Evolutionary conservation across 176 grass and related monocot species (phyloP), one percentile per base, ranked within the genome.

Genomic region (Lolium rigidum): DNA sequence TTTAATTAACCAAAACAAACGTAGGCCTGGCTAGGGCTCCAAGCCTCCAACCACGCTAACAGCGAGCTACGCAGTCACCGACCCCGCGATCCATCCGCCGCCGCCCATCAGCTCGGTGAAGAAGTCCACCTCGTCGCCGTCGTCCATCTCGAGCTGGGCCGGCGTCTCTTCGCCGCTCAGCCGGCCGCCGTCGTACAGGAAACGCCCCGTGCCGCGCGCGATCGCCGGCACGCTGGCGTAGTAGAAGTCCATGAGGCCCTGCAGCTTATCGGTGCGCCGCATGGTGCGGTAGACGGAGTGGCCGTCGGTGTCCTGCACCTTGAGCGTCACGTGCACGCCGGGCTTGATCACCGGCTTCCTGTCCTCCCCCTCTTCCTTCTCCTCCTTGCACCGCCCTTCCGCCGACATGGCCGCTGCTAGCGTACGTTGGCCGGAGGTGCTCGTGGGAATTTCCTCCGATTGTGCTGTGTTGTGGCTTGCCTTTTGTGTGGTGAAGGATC

Each of bases 311-410:
- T 83, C 81, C 54, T 61, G 41, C 60, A 88, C 86, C 86, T 38
- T 88, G 37, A 88, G 74, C 26, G 74, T 71, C 39, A 88, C 35
- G 87, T 78, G 54, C 81, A 71, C 63, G 71, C 86, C 86, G 11
- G 79, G 86, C 63, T 82, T 77, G 80, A 88, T 83, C 86, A 78
- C 69, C 39, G 83, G 70, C 60, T 70, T 85, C 87, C 16, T 31
- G 26, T 76, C 76, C 22, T 24, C 76, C 76, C 5, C 81, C 10
- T 78, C 35, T 8, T 6, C 66, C 2, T 9, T 13, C 21, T 9
- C 55, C 6, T 1, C 63, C 50, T 77, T 77, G 65, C 50, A 77
- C 73, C 14, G 8, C 4, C 58, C 22, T 0, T 21, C 66, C 68
- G 54, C 14, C 73, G 73, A 76, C 73, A 76, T 76, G 14, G 1